Percentiles rank a stretch among this genome's conserved stretches.
Conservation (phyloP, 257 asterid genomes). For the Gardenia jasminoides region DNA sequence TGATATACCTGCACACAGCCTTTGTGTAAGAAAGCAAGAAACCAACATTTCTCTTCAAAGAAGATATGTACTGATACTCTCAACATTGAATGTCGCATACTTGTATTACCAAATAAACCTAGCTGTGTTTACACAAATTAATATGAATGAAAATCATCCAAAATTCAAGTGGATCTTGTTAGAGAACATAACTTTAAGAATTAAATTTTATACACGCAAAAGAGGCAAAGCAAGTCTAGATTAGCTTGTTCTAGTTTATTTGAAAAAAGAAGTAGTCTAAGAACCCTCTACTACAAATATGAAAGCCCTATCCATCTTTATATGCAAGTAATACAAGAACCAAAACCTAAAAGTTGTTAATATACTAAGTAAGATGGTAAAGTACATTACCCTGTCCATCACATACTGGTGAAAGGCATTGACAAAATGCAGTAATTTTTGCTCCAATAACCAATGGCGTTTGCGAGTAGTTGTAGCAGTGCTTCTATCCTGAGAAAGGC, state of each 20-base stretch:
- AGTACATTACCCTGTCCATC: slow-evolving; percentile 83
- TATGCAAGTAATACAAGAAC: slow-evolving; percentile 6
- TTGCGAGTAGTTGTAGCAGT: slow-evolving; percentile 55
- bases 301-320: neutral
- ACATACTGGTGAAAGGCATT: slow-evolving; percentile 98
- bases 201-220: neutral
- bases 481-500: slow-evolving; percentile 64
- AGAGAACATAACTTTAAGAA: neutral
- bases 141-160: neutral
- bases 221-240: neutral
- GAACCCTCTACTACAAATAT: neutral
- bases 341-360: neutral
- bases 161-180: neutral
- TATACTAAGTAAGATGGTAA: slow-evolving; percentile 7
- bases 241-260: neutral
- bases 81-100: neutral
- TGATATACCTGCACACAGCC: slow-evolving; percentile 70
- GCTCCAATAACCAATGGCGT: slow-evolving; percentile 91
- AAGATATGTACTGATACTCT: neutral
- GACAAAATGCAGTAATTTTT: slow-evolving; percentile 90
- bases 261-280: neutral
- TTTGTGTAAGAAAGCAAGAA: slow-evolving; percentile 19
- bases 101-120: neutral
- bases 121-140: neutral
- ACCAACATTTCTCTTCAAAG: neutral